Percentiles rank a stretch among this genome's conserved stretches.
phyloP scores from a whole-genome alignment of 1,139 yeast genomes.

The Scheffersomyces stambukii region DNA sequence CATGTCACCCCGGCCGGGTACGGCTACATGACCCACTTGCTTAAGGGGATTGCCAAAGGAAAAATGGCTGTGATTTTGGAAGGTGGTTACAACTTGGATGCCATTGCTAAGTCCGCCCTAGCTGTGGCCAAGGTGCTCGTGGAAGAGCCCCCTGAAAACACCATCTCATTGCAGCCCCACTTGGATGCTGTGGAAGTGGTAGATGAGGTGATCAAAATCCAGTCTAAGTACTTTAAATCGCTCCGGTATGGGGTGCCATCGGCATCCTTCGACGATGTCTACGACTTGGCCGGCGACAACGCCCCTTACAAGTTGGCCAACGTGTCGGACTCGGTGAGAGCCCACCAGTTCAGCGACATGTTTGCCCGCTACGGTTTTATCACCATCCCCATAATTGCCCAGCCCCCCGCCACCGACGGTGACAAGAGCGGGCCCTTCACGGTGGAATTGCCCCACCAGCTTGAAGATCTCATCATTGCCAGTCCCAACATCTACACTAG shows the following conservation, averaged over 20 bases:
- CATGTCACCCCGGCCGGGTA: conserved; percentile 95
- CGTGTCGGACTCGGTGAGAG: conserved; percentile 68
- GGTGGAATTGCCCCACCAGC: conserved; percentile 44
- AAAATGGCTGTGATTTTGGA: conserved; percentile 86
- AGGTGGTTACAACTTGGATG: conserved; percentile 93
- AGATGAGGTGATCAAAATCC: conserved; percentile 75
- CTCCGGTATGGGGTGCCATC: conserved; percentile 63
- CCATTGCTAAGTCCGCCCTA: conserved; percentile 85
- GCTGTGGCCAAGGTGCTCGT: conserved; percentile 88
- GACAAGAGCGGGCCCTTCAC: conserved; percentile 28
- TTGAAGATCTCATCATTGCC: conserved; percentile 71
- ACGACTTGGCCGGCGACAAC: conserved; percentile 26
- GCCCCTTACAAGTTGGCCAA: conserved; percentile 37
- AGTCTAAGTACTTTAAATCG: conserved; percentile 85
- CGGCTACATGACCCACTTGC: conserved; percentile 92
- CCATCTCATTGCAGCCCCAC: conserved; percentile 58
- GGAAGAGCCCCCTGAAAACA: conserved; percentile 91
- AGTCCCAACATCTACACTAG: conserved; percentile 68
- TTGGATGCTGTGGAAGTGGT: conserved; percentile 82
- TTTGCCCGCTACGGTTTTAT: conserved; percentile 57
- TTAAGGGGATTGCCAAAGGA: conserved; percentile 85
- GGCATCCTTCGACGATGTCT: conserved; percentile 37
- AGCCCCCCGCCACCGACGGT: conserved; percentile 8
- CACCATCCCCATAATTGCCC: conserved; percentile 57
- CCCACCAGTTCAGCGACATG: conserved; percentile 59